Percentiles rank a stretch among this genome's conserved stretches.
These are phyloP conservation scores for Aureobasidium zeae DNA, from an alignment of 2,329 filamentous ascomycete genomes.

Conservation along the genomic window DNA sequence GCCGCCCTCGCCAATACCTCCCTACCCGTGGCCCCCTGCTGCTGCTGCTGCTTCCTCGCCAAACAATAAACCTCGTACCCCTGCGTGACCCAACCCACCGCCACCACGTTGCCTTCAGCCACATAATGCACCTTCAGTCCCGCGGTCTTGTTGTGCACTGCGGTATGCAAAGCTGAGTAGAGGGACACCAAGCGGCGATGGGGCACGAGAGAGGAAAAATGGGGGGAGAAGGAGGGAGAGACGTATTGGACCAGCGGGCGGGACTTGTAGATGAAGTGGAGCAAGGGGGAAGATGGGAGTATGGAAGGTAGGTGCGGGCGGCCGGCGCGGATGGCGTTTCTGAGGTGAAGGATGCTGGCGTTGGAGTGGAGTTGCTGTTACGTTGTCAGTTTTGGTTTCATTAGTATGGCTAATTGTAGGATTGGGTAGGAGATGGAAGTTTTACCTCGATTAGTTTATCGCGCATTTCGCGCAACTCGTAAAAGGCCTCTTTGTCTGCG, in stretches of 20 bases:
- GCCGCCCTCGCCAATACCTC: conserved; percentile 71
- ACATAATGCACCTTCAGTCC: conserved; percentile 81
- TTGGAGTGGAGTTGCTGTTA: conserved; percentile 63
- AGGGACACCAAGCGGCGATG: conserved; percentile 59
- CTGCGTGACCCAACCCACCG: conserved; percentile 83
- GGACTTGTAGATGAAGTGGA: conserved; percentile 94
- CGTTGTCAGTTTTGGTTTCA: background rate
- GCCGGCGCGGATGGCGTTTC: conserved; percentile 58
- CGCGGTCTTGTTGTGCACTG: conserved; percentile 74
- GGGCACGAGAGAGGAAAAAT: conserved; percentile 44
- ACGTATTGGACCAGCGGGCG: conserved; percentile 90
- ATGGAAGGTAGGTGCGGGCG: conserved; percentile 66
- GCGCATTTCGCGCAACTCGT: conserved; percentile 67
- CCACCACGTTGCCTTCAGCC: conserved; percentile 63
- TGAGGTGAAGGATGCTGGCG: conserved; percentile 65
- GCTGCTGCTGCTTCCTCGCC: too few species aligned
- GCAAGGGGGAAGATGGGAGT: conserved; percentile 67
- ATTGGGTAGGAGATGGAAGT: background rate
- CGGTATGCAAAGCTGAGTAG: conserved; percentile 76
- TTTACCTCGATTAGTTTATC: conserved; percentile 49
- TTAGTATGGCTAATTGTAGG: background rate
- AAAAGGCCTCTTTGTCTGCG: conserved; percentile 88
- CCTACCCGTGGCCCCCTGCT: conserved; percentile 52
- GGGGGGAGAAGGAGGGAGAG: conserved; percentile 71
- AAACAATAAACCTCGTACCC: conserved; percentile 92